Evolutionary conservation across 768 basidiomycete species (phyloP).

Genomic region (Hygrophorus pudorinus): DNA sequence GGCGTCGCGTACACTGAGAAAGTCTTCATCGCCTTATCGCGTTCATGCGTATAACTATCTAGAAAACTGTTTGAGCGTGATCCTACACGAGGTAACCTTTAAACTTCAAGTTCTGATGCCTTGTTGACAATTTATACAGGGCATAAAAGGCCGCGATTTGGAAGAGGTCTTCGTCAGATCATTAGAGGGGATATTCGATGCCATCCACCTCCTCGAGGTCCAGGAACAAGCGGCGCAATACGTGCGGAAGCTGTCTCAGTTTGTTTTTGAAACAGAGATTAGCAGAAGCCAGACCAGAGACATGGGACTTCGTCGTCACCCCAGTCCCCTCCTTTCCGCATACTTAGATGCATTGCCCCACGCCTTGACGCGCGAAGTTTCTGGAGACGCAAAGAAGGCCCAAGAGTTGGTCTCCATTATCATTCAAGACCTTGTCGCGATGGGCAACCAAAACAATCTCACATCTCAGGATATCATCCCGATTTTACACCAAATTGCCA

Average conservation of each 20-base stretch:
- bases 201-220: slow-evolving; percentile 59
- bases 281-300: slow-evolving; percentile 48
- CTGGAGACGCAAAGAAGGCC: slow-evolving; percentile 50
- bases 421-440: slow-evolving; percentile 53
- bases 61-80: slow-evolving; percentile 58
- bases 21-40: slow-evolving; percentile 39
- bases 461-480: slow-evolving; percentile 46
- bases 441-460: slow-evolving; percentile 38
- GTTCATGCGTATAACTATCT: slow-evolving; percentile 56
- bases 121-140: slow-evolving; percentile 30
- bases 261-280: slow-evolving; percentile 70
- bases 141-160: slow-evolving; percentile 59
- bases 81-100: slow-evolving; percentile 62
- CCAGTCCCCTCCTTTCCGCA: slow-evolving; percentile 51
- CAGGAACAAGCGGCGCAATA: slow-evolving; percentile 61
- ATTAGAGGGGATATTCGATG: slow-evolving; percentile 72
- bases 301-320: slow-evolving; percentile 37
- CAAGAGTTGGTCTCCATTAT: slow-evolving; percentile 51
- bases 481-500: slow-evolving; percentile 74
- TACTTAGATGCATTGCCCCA: slow-evolving; percentile 78
- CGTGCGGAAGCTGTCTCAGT: slow-evolving; percentile 56
- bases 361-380: slow-evolving; percentile 58
- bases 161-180: slow-evolving; percentile 62
- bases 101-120: background rate
- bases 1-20: slow-evolving; percentile 52